A percentile compares a stretch with the other conserved stretches of the same genome.
Evolutionary conservation across 2,329 filamentous ascomycete genomes (phyloP).

Genomic region (Colletotrichum gloeosporioides): DNA sequence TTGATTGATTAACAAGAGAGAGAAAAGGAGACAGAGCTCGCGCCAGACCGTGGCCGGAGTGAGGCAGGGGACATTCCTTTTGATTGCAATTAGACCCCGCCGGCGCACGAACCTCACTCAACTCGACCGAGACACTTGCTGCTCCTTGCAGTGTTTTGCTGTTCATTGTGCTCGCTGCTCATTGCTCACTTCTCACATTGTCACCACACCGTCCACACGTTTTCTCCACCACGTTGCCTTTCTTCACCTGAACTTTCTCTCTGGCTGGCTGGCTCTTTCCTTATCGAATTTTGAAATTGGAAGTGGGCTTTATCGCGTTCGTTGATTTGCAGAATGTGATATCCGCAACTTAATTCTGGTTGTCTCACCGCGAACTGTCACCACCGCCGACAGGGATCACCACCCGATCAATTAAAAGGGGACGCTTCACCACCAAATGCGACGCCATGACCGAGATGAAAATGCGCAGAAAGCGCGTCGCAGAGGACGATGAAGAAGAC

Average conservation of each 20-base stretch:
- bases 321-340: background rate
- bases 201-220: background rate
- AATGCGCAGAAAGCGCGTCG: conserved; percentile 4
- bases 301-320: background rate
- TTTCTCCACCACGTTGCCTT: background rate
- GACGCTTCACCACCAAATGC: background rate
- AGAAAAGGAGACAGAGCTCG: background rate
- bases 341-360: background rate
- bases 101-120: background rate
- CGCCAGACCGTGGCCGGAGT: conserved; percentile 3
- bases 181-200: background rate
- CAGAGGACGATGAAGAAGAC: background rate
- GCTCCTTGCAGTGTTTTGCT: background rate
- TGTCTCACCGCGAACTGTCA: background rate
- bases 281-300: background rate
- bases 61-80: background rate
- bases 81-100: background rate
- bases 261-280: background rate
- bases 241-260: background rate
- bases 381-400: background rate
- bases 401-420: background rate
- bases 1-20: background rate
- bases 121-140: background rate
- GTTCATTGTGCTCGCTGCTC: background rate
- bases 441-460: conserved; percentile 6